Evolutionary conservation across 345 rosid genomes (phyloP).

Genomic region (Stellera chamaejasme): DNA sequence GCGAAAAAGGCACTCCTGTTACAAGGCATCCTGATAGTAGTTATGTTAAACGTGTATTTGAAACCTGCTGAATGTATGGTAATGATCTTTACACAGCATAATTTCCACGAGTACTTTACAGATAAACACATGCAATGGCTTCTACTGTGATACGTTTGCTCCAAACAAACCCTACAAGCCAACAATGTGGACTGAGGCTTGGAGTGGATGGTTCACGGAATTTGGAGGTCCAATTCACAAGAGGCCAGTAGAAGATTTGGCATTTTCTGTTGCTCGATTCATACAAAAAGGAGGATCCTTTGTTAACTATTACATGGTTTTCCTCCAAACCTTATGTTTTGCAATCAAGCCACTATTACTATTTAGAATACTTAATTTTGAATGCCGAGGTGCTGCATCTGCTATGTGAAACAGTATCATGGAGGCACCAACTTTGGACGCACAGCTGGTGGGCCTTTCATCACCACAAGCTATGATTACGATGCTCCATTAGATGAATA

Average conservation of each 20-base stretch:
- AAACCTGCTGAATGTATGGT: too few species aligned
- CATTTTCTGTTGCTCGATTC: constrained; percentile 91
- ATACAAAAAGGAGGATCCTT: constrained; percentile 97
- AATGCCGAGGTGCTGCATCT: constrained; percentile 9
- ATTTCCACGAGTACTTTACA: constrained; percentile 21
- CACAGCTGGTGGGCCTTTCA: constrained; percentile 97
- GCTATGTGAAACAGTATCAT: constrained; percentile 60
- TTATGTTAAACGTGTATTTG: too few species aligned
- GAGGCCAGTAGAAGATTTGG: constrained; percentile 97
- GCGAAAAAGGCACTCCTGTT: too few species aligned
- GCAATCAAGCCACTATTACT: neutral
- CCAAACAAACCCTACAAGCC: constrained; percentile 98
- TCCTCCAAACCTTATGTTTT: neutral
- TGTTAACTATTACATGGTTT: constrained; percentile 93
- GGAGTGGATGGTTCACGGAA: constrained; percentile 99
- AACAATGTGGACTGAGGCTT: constrained; percentile 95
- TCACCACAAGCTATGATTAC: constrained; percentile 95
- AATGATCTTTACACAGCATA: too few species aligned
- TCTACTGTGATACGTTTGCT: constrained; percentile 93
- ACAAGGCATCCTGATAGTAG: too few species aligned
- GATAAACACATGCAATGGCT: constrained; percentile 99
- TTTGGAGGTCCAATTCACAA: constrained; percentile 91
- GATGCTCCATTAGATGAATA: constrained; percentile 98
- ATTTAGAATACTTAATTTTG: neutral
- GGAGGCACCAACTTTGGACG: constrained; percentile 99